These are phyloP conservation scores for Lycium barbarum DNA, from an alignment of 257 asterid species.

Conservation along the genomic window DNA sequence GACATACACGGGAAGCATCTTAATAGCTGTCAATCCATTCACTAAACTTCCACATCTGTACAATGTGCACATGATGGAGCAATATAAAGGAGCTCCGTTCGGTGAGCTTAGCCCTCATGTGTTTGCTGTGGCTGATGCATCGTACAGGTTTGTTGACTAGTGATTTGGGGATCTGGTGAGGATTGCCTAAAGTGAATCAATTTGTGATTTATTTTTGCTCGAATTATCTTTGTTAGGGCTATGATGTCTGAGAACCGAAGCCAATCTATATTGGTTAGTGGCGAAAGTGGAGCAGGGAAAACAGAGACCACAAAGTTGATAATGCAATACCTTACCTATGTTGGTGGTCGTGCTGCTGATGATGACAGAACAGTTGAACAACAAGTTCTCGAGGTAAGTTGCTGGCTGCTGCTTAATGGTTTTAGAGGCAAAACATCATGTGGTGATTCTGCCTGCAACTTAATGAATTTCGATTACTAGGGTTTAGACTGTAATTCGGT, in stretches of 20 bases:
- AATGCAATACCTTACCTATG: constrained; percentile 96
- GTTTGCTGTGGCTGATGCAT: constrained; percentile 98
- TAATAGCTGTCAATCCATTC: constrained; percentile 96
- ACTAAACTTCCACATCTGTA: constrained; percentile 98
- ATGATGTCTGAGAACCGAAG: constrained; percentile 88
- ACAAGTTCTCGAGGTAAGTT: constrained; percentile 89
- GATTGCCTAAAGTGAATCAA: constrained; percentile 15
- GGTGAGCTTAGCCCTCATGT: constrained; percentile 99
- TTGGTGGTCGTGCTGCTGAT: constrained; percentile 91
- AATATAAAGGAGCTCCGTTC: constrained; percentile 96
- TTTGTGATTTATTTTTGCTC: constrained; percentile 32
- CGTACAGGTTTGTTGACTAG: constrained; percentile 75
- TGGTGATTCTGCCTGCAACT: constrained; percentile 8
- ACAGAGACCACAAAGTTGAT: constrained; percentile 97
- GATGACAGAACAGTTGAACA: constrained; percentile 96
- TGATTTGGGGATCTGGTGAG: constrained; percentile 18
- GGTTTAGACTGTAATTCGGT: not conserved
- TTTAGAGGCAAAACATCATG: constrained; percentile 5
- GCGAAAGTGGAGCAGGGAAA: constrained; percentile 99
- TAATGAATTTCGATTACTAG: not conserved
- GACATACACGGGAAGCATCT: constrained; percentile 98
- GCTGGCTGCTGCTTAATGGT: too few species aligned
- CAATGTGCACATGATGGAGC: constrained; percentile 94
- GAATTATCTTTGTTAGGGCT: constrained; percentile 62
- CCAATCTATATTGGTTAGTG: constrained; percentile 98